Conservation (phyloP, 306 rosid genomes). For the Cicer yamashitae region DNA sequence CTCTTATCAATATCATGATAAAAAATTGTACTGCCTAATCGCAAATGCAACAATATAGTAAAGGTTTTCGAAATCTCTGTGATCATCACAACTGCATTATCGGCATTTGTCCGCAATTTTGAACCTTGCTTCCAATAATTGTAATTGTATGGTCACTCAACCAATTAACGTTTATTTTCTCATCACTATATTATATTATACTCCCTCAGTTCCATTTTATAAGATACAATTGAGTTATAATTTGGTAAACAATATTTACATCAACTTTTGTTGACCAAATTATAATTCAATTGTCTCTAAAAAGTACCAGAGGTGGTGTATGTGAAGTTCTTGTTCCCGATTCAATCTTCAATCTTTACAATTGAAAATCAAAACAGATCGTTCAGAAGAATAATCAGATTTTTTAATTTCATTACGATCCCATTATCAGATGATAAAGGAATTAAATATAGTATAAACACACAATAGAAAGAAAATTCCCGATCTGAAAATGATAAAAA, state of each 20-base stretch:
- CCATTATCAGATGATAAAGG: neutral
- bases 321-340: neutral
- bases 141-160: neutral
- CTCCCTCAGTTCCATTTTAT: too few species aligned
- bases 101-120: neutral
- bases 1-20: too few species aligned
- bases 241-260: too few species aligned
- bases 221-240: too few species aligned
- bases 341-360: too few species aligned
- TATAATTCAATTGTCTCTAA: too few species aligned
- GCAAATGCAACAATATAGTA: neutral
- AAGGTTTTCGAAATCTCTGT: neutral
- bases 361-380: conserved; percentile 17
- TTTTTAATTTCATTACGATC: neutral
- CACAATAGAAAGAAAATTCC: conserved; percentile 7
- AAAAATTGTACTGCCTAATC: too few species aligned
- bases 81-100: neutral
- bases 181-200: neutral
- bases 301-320: too few species aligned
- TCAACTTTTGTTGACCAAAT: too few species aligned
- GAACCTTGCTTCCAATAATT: conserved; percentile 23
- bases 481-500: conserved; percentile 25
- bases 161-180: neutral
- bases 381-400: neutral
- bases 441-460: neutral